Base-by-base conservation (phyloP, 208 protist genomes). In the Kentomonas sorsogonicus region DNA sequence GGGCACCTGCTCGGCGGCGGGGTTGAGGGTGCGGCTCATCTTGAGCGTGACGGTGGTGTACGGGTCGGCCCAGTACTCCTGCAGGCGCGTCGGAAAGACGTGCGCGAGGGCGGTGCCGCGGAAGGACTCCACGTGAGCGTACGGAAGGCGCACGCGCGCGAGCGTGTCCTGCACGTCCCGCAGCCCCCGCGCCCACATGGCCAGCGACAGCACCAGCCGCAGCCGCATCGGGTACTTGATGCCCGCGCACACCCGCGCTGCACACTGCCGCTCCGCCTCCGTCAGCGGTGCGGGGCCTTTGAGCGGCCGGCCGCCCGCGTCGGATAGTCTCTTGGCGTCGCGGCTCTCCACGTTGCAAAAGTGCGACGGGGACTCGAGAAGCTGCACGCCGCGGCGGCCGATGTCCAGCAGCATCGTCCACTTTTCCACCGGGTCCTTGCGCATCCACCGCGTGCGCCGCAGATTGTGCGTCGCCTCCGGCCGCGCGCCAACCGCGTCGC, bases 321-420 rank as follows among this genome's bases (percentile, higher is more conserved):
- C n/a, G n/a, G n/a, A n/a, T n/a, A n/a, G n/a, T n/a, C n/a, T n/a
- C n/a, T n/a, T n/a, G n/a, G n/a, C n/a, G n/a, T n/a, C n/a, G n/a
- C n/a, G n/a, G n/a, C n/a, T n/a, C n/a, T n/a, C n/a, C n/a, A n/a
- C n/a, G n/a, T n/a, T n/a, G n/a, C n/a, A n/a, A n/a, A n/a, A n/a
- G 3, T 1, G 33, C 6, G 31, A 20, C 3, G 69, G 58, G 11
- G 33, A 65, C 50, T 79, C 67, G 31, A 89, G 69, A 41, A 89
- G 48, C 36, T 72, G 69, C 6, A 77, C 74, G 0, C 62, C 66
- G 6, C 76, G 70, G 5, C 83, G 71, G 2, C 71, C 83, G 20
- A 87, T 55, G 51, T 91, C 83, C 1, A 87, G 69, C 38, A 91
- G 66, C 18, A 56, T 65, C 0, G 83, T 91, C 83, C 79, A 87